A percentile compares a stretch with the other conserved stretches of the same genome.
Evolutionary conservation across 345 rosid species (phyloP).

Genomic region (Populus nigra): DNA sequence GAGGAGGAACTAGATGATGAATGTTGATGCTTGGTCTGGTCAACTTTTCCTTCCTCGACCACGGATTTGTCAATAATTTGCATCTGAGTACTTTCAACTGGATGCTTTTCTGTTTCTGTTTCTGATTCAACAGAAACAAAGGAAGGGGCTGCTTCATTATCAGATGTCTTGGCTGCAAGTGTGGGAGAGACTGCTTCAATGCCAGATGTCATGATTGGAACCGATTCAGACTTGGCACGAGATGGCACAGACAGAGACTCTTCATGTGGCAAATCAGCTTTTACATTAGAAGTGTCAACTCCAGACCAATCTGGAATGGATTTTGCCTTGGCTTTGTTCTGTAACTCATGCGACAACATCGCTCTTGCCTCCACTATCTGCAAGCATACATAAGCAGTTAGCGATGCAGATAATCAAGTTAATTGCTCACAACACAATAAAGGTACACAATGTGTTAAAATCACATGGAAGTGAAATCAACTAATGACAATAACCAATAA

Average conservation of each 20-base stretch:
- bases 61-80: constrained; percentile 70
- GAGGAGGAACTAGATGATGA: constrained; percentile 26
- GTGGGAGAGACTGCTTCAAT: background rate
- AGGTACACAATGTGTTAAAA: background rate
- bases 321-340: constrained; percentile 29
- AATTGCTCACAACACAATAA: background rate
- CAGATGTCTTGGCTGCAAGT: background rate
- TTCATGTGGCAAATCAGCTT: constrained; percentile 27
- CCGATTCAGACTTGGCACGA: constrained; percentile 40
- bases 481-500: background rate
- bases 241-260: constrained; percentile 44
- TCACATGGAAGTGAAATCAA: background rate
- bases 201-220: constrained; percentile 37
- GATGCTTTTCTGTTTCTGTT: constrained; percentile 52
- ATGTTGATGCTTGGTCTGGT: constrained; percentile 31
- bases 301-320: constrained; percentile 38
- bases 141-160: constrained; percentile 34
- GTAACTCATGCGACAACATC: constrained; percentile 56
- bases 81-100: constrained; percentile 47
- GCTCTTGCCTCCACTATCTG: constrained; percentile 88
- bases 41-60: constrained; percentile 51
- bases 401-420: background rate
- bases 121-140: constrained; percentile 37
- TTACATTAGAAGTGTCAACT: constrained; percentile 23
- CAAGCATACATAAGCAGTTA: background rate